These are phyloP conservation scores for Solanum paucissectum DNA, from an alignment of 257 asterid genomes.

Conservation along the genomic window DNA sequence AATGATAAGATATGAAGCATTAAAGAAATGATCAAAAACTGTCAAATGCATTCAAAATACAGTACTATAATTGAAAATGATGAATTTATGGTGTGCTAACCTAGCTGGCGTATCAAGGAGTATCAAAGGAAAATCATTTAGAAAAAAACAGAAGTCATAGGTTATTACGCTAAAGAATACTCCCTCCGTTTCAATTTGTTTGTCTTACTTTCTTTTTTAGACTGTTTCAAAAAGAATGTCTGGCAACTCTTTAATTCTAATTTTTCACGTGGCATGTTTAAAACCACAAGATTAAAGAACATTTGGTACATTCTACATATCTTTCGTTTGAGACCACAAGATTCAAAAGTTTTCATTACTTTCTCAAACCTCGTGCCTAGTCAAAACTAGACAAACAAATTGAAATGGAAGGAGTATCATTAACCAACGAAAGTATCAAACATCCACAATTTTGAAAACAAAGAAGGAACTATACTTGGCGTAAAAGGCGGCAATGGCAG, in stretches of 20 bases:
- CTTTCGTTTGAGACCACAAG: neutral
- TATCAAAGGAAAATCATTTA: neutral
- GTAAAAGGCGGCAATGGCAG: constrained; percentile 91
- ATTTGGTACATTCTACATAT: neutral
- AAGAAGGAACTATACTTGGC: constrained; percentile 54
- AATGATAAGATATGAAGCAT: neutral
- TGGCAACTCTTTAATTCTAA: neutral
- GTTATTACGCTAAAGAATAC: neutral
- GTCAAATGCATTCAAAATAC: neutral
- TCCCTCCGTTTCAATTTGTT: neutral
- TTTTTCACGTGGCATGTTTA: neutral
- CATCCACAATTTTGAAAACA: neutral
- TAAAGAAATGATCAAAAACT: neutral
- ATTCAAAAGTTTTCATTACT: neutral
- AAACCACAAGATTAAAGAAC: neutral
- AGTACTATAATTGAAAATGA: neutral
- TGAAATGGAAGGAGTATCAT: neutral
- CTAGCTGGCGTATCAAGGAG: neutral
- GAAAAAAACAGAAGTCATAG: neutral
- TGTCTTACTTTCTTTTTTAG: neutral
- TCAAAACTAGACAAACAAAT: neutral
- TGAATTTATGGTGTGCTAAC: neutral
- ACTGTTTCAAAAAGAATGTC: neutral
- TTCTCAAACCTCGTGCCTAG: rapidly evolving
- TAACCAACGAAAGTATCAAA: neutral